Evolutionary conservation across 1,284 basidiomycete species (phyloP).

Genomic region (Leucoagaricus sp.): DNA sequence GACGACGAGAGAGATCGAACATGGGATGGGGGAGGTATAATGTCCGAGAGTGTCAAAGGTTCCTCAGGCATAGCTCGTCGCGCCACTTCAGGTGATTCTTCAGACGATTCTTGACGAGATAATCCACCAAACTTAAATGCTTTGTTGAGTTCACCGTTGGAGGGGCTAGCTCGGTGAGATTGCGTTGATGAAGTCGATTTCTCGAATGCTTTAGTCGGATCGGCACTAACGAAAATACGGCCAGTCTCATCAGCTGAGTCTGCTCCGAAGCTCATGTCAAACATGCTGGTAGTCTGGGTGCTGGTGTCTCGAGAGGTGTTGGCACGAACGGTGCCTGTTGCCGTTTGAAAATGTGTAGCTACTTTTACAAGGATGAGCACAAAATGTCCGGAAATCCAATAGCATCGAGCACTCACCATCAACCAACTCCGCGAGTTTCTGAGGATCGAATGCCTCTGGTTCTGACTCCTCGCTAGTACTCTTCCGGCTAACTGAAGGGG

Average conservation of each 20-base stretch:
- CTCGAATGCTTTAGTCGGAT: constrained; percentile 26
- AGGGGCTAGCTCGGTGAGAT: constrained; percentile 48
- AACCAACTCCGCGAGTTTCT: constrained; percentile 27
- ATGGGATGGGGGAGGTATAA: constrained; percentile 65
- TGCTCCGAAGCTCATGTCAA: constrained; percentile 28
- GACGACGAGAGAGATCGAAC: constrained; percentile 49
- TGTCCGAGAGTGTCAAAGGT: constrained; percentile 64
- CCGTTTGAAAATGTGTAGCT: no score
- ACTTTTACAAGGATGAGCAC: no score
- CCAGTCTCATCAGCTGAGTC: constrained; percentile 16
- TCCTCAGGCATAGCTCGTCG: no score
- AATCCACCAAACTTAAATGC: constrained; percentile 75
- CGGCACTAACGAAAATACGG: constrained; percentile 25
- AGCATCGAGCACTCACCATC: constrained; percentile 23
- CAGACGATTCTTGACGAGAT: constrained; percentile 30
- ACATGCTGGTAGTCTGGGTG: constrained; percentile 39
- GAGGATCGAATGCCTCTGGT: constrained; percentile 15
- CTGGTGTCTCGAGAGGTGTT: constrained; percentile 35
- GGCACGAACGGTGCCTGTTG: no score
- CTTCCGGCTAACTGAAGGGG: neutral
- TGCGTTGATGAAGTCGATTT: constrained; percentile 22
- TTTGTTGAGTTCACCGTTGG: constrained; percentile 64
- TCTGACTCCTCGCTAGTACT: neutral
- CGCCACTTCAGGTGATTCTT: constrained; percentile 18
- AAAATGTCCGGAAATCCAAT: constrained; percentile 27